A percentile compares a stretch with the other conserved stretches of the same genome.
Evolutionary conservation across 2,329 filamentous ascomycete species (phyloP).

Genomic region (Aspergillus awamori): DNA sequence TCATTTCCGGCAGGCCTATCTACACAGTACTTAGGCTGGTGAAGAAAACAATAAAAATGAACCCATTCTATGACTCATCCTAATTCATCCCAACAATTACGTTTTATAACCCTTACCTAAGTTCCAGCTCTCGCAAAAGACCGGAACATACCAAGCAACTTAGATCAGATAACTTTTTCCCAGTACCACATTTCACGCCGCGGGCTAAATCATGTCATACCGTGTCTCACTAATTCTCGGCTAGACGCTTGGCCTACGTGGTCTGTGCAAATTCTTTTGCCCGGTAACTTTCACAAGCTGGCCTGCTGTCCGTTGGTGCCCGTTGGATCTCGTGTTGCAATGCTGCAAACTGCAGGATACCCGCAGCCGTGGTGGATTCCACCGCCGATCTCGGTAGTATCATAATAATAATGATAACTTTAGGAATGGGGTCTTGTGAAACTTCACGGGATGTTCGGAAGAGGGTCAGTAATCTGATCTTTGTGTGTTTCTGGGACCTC

Average conservation of each 20-base stretch:
- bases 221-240: neutral
- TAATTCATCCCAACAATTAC: too few species aligned
- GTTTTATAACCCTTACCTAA: too few species aligned
- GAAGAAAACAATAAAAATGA: too few species aligned
- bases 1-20: too few species aligned
- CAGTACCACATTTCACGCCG: neutral
- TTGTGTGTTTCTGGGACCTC: too few species aligned
- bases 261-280: neutral
- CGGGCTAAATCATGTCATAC: neutral
- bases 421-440: neutral
- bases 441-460: neutral
- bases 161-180: constrained; percentile 5
- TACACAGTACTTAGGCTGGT: too few species aligned
- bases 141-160: neutral
- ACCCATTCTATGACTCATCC: too few species aligned
- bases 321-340: neutral
- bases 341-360: neutral
- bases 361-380: neutral
- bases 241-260: neutral
- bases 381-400: neutral
- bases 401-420: neutral
- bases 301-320: neutral
- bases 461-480: neutral
- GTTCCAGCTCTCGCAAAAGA: too few species aligned
- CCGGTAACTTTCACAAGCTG: too few species aligned